Conservation (phyloP, 2,329 filamentous ascomycete genomes). For the Botryotinia calthae region DNA sequence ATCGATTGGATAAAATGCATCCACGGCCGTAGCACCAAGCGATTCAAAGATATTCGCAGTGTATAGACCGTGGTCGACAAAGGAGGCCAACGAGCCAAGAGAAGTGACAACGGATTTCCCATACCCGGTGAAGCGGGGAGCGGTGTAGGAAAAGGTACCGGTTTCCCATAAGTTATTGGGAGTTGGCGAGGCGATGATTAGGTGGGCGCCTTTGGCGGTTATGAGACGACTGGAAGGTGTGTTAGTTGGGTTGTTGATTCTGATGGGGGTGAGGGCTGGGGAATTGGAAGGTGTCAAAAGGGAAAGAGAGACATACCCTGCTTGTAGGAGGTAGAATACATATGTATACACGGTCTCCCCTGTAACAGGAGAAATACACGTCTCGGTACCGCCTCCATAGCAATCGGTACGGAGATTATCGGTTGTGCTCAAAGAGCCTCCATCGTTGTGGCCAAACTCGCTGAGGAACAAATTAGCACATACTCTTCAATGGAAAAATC, state of each 20-base stretch:
- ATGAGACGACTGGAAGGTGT: constrained; percentile 34
- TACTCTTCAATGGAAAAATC: background rate
- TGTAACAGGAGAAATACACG: constrained; percentile 35
- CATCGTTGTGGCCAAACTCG: constrained; percentile 67
- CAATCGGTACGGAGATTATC: constrained; percentile 65
- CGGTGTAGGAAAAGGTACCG: constrained; percentile 47
- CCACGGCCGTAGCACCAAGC: constrained; percentile 47
- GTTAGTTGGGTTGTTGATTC: background rate
- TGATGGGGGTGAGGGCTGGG: background rate
- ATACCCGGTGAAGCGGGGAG: constrained; percentile 57
- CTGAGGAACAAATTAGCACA: background rate
- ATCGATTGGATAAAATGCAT: constrained; percentile 53
- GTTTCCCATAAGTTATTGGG: constrained; percentile 63
- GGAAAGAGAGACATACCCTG: background rate
- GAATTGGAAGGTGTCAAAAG: background rate
- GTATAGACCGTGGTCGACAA: constrained; percentile 58
- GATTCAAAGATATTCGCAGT: constrained; percentile 49
- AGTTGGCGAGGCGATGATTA: constrained; percentile 59
- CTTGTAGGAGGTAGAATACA: constrained; percentile 30
- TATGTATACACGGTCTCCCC: constrained; percentile 49
- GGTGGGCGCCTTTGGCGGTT: constrained; percentile 55
- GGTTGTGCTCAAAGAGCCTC: constrained; percentile 47
- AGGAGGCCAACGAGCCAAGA: constrained; percentile 43
- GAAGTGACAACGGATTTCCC: constrained; percentile 46
- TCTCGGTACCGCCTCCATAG: constrained; percentile 46